Percentiles rank a stretch among this genome's conserved stretches.
Conservation (phyloP, 2,329 filamentous ascomycete genomes). For the Pseudocercospora pini-densiflorae region DNA sequence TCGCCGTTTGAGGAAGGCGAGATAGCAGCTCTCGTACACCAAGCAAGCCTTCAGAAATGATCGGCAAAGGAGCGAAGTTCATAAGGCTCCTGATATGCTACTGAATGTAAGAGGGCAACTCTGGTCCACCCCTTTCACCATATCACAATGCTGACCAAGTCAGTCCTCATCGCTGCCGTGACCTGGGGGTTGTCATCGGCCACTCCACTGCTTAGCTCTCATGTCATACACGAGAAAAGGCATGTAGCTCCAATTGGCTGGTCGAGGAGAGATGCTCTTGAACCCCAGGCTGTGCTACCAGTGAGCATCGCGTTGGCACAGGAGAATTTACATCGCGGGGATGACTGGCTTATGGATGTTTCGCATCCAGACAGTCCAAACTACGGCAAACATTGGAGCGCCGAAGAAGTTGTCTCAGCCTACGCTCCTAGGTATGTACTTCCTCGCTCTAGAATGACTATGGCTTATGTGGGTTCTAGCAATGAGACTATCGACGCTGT, state of each 20-base stretch:
- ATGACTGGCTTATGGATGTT: conserved; percentile 38
- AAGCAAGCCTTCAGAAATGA: not conserved
- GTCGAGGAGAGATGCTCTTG: conserved; percentile 39
- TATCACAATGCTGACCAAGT: not conserved
- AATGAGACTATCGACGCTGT: conserved; percentile 41
- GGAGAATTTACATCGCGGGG: conserved; percentile 31
- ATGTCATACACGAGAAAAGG: conserved; percentile 40
- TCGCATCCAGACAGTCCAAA: conserved; percentile 45
- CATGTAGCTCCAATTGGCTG: conserved; percentile 32
- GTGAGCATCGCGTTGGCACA: conserved; percentile 34
- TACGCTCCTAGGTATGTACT: conserved; percentile 32
- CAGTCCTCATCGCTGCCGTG: not conserved
- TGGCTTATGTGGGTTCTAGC: not conserved
- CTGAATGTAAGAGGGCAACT: too few species aligned
- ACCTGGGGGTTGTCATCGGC: conserved; percentile 6
- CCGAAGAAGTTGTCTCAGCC: conserved; percentile 34
- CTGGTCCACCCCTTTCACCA: too few species aligned
- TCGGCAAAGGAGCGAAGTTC: not conserved
- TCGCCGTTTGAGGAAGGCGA: not conserved
- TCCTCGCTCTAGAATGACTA: too few species aligned
- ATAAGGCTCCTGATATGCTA: not conserved
- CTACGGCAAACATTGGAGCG: conserved; percentile 50
- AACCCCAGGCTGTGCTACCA: conserved; percentile 22
- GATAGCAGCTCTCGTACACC: not conserved
- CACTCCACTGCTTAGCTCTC: conserved; percentile 19